phyloP scores from a whole-genome alignment of 202 grass and related monocot species.

The Dendrocalamus latiflorus region DNA sequence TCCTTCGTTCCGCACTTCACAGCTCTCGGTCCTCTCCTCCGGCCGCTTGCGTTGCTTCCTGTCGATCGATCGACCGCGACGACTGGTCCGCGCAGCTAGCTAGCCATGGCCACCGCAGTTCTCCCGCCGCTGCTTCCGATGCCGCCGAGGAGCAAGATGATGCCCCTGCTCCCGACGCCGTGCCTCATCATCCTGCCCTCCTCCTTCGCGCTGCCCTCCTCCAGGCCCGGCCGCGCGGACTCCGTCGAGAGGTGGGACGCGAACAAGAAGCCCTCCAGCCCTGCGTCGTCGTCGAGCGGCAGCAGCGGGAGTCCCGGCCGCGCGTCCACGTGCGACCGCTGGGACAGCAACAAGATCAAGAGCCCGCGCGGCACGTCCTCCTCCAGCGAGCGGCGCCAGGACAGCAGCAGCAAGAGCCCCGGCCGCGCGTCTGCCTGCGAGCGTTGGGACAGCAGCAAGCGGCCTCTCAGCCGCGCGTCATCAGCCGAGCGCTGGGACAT shows the following conservation, averaged over 20 bases:
- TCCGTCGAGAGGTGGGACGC: background rate
- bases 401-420: background rate
- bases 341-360: background rate
- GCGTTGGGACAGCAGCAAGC: background rate
- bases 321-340: background rate
- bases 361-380: background rate
- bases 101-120: background rate
- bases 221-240: background rate
- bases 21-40: no score
- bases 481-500: background rate
- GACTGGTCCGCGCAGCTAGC: background rate
- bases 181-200: background rate
- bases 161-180: background rate
- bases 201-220: background rate
- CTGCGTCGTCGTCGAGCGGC: background rate
- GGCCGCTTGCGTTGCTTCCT: no score
- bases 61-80: background rate
- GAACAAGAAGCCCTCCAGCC: background rate
- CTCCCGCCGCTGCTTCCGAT: conserved; percentile 14
- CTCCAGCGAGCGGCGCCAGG: background rate
- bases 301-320: background rate
- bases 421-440: background rate
- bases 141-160: background rate
- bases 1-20: no score
- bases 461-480: background rate